Percentiles rank a stretch among this genome's conserved stretches.
Conservation (phyloP, 2,329 filamentous ascomycete species). For the Epichloe brachyelytri region DNA sequence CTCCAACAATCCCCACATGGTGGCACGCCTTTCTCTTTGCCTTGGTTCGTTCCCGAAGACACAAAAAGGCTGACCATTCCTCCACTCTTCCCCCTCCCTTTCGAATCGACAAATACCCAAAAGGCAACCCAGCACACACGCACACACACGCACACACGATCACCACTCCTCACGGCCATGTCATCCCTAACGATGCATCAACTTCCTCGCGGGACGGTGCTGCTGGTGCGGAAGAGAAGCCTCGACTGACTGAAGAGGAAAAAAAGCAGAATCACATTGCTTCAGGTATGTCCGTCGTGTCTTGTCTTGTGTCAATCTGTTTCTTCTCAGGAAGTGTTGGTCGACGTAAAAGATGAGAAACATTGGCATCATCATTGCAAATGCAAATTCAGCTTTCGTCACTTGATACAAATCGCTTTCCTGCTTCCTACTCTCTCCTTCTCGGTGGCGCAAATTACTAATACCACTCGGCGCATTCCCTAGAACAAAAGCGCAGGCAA, state of each 20-base stretch:
- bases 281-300: conserved; percentile 26
- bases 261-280: conserved; percentile 44
- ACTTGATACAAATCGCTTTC: not conserved
- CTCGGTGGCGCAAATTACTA: too few relatives aligned
- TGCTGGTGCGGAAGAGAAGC: conserved; percentile 30
- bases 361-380: not conserved
- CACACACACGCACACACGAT: not conserved
- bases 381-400: not conserved
- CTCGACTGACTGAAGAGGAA: conserved; percentile 38
- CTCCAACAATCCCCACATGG: not conserved
- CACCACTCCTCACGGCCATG: conserved; percentile 1
- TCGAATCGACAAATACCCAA: not conserved
- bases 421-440: not conserved
- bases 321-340: not conserved
- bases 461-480: not conserved
- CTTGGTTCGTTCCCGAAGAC: not conserved
- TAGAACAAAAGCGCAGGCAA: conserved; percentile 33
- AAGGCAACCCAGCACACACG: not conserved
- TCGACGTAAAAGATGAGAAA: not conserved
- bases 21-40: too few relatives aligned
- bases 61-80: not conserved
- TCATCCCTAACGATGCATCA: conserved; percentile 10
- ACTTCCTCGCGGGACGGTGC: conserved; percentile 9
- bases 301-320: not conserved
- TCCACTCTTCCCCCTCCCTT: not conserved